phyloP scores from a whole-genome alignment of 1,284 basidiomycete genomes.

The Naganishia sp. region DNA sequence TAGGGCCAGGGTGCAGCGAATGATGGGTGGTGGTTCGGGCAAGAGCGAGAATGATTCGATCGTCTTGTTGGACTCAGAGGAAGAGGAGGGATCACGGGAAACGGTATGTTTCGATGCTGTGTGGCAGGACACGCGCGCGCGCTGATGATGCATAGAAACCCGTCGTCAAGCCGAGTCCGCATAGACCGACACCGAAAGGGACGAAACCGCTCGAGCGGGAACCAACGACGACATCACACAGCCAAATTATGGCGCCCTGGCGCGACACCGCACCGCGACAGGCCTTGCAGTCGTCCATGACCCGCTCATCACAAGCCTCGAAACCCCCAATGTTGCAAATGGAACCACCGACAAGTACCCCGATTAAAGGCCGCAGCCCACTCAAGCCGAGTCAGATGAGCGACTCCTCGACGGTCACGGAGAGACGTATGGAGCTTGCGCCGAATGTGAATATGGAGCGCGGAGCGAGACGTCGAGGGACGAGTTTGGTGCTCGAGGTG shows the following conservation, averaged over 20 bases:
- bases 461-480: background rate
- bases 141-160: background rate
- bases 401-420: background rate
- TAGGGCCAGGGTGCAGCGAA: background rate
- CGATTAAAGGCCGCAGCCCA: background rate
- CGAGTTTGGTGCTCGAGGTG: background rate
- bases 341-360: background rate
- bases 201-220: background rate
- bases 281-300: background rate
- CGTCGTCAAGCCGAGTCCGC: conserved; percentile 3
- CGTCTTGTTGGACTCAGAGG: conserved; percentile 20
- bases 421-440: conserved; percentile 4
- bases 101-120: background rate
- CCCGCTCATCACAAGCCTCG: conserved; percentile 1
- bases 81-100: background rate
- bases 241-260: conserved; percentile 1
- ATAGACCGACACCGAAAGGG: background rate
- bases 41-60: conserved; percentile 15
- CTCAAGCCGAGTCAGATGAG: conserved; percentile 7
- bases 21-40: conserved; percentile 23
- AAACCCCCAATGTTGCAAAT: background rate
- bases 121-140: too few species aligned
- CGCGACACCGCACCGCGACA: conserved; percentile 1
- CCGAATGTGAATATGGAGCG: background rate
- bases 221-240: background rate